Evolutionary conservation across 495 filamentous ascomycete genomes (phyloP).

Genomic region (Trichoderma virens): DNA sequence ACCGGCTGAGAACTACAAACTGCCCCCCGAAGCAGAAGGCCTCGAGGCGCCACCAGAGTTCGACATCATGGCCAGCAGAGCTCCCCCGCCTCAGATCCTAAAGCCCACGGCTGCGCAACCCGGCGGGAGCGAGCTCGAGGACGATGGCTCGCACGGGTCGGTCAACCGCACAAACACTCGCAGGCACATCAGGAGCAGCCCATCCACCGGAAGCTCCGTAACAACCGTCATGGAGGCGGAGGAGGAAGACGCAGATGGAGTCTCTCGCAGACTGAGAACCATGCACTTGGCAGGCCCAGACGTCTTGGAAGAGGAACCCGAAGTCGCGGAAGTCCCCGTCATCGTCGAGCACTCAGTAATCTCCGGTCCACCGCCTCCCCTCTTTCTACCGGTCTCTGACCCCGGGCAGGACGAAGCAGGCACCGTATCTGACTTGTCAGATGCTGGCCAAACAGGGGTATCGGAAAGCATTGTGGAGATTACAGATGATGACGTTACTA

Average conservation of each 20-base stretch:
- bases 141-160: conserved; percentile 37
- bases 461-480: background rate
- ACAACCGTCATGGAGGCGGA: conserved; percentile 63
- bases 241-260: conserved; percentile 50
- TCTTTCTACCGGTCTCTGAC: conserved; percentile 7
- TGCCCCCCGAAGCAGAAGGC: conserved; percentile 88
- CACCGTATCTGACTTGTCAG: background rate
- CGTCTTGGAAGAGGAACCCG: conserved; percentile 31
- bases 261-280: conserved; percentile 28
- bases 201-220: conserved; percentile 66
- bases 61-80: conserved; percentile 16
- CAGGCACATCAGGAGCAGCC: conserved; percentile 62
- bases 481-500: background rate
- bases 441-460: conserved; percentile 1
- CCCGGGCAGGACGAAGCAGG: background rate
- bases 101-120: conserved; percentile 39
- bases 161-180: conserved; percentile 54
- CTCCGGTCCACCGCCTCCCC: conserved; percentile 3
- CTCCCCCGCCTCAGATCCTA: conserved; percentile 29
- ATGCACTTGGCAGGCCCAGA: conserved; percentile 35
- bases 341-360: conserved; percentile 33
- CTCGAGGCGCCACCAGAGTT: conserved; percentile 35
- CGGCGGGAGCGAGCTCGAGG: conserved; percentile 22
- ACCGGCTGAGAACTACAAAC: conserved; percentile 88
- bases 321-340: conserved; percentile 33